These are phyloP conservation scores for Boletales sp. DNA, from an alignment of 768 basidiomycete genomes.

Conservation along the genomic window DNA sequence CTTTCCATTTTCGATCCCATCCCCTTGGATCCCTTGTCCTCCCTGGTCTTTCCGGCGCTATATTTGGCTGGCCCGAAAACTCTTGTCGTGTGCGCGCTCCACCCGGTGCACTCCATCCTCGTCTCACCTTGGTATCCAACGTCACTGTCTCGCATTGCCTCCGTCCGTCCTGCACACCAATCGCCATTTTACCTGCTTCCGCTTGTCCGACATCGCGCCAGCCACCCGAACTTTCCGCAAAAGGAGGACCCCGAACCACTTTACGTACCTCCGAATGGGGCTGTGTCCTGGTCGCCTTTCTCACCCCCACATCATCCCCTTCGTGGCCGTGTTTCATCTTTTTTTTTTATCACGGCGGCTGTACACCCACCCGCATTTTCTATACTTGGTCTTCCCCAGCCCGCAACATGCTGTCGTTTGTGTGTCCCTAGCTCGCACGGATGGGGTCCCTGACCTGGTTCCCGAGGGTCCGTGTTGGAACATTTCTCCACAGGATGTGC, in stretches of 20 bases:
- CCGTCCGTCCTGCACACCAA: neutral
- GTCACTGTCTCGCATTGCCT: neutral
- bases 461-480: neutral
- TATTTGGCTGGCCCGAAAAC: slow-evolving; percentile 1
- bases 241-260: neutral
- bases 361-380: slow-evolving; percentile 1
- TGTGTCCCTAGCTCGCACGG: slow-evolving; percentile 13
- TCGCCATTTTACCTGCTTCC: neutral
- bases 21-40: slow-evolving; percentile 7
- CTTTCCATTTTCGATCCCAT: slow-evolving; percentile 11
- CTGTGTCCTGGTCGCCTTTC: neutral
- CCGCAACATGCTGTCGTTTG: slow-evolving; percentile 6
- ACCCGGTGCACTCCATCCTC: too few relatives aligned
- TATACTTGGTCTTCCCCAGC: neutral
- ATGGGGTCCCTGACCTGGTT: slow-evolving; percentile 15
- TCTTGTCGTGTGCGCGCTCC: slow-evolving; percentile 4
- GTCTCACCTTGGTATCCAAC: neutral
- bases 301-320: slow-evolving; percentile 5
- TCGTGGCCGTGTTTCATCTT: neutral
- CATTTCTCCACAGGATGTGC: neutral
- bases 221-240: neutral
- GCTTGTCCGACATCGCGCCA: neutral
- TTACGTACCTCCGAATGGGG: slow-evolving; percentile 12
- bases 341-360: slow-evolving; percentile 1
- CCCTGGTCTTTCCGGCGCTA: neutral